These are phyloP conservation scores for Hypomontagnella monticulosa DNA, from an alignment of 495 filamentous ascomycete species.

Conservation along the genomic window DNA sequence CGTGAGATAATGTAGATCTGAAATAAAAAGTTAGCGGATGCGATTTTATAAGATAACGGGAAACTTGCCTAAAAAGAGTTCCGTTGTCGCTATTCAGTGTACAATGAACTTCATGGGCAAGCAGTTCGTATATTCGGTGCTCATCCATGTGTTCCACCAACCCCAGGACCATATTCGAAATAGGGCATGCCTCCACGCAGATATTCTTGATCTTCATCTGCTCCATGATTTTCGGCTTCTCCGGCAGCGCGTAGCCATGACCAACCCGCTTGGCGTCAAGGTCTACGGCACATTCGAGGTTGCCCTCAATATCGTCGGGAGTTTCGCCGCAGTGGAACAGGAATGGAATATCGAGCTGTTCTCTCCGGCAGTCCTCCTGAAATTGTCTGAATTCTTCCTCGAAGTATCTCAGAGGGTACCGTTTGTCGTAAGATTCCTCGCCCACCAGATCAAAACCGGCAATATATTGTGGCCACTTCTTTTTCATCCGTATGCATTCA, in stretches of 20 bases:
- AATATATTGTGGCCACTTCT: slow-evolving; percentile 73
- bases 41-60: neutral
- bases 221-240: slow-evolving; percentile 84
- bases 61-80: slow-evolving; percentile 61
- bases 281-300: slow-evolving; percentile 87
- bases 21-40: neutral
- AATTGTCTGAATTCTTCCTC: slow-evolving; percentile 85
- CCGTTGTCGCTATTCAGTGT: slow-evolving; percentile 65
- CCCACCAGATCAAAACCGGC: slow-evolving; percentile 89
- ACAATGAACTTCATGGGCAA: slow-evolving; percentile 63
- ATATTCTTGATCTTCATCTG: slow-evolving; percentile 84
- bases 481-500: slow-evolving; percentile 81
- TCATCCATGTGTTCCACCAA: slow-evolving; percentile 58
- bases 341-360: slow-evolving; percentile 85
- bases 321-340: slow-evolving; percentile 95
- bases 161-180: slow-evolving; percentile 82
- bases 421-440: slow-evolving; percentile 73
- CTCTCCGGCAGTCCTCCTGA: slow-evolving; percentile 71
- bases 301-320: slow-evolving; percentile 81
- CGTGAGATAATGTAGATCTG: slow-evolving; percentile 65
- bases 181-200: slow-evolving; percentile 87
- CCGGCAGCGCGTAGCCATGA: slow-evolving; percentile 88
- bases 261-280: slow-evolving; percentile 87
- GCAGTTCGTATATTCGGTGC: slow-evolving; percentile 60
- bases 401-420: slow-evolving; percentile 74